Evolutionary conservation across 768 basidiomycete genomes (phyloP), one percentile per base, ranked within the genome.

Genomic region (Leccinum imitatum): DNA sequence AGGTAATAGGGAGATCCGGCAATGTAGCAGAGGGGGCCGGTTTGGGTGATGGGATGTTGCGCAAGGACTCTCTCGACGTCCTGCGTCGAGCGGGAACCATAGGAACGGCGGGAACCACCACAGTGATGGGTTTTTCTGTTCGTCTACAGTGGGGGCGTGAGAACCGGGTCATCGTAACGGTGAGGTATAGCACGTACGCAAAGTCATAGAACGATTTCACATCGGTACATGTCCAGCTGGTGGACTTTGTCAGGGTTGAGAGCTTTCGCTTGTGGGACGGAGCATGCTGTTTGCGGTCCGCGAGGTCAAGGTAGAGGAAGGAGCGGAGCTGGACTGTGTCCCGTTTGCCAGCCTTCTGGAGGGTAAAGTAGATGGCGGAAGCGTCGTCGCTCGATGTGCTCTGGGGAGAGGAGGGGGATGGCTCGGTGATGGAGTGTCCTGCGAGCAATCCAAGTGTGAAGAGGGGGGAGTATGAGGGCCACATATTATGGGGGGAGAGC

Each of bases 301-400:
- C 87, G 4, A 87, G 79, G 70, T 89, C 87, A 57, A 89, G 81
- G 37, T 84, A 88, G 54, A 89, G 80, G 70, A 88, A 89, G 3
- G 87, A 89, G 46, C 83, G 80, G 61, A 71, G 75, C 60, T 80
- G 74, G 50, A 65, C 58, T 3, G 71, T 61, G 67, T 80, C 77
- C 33, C 79, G 76, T 54, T 73, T 75, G 41, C 10, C 44, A 46
- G 64, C 59, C 15, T 78, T 73, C 63, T 78, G 77, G 47, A 82
- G 68, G 1, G 82, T 81, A 59, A 82, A 78, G 67, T 82, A 82
- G 67, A 82, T 77, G 11, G 79, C 71, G 5, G 79, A 78, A 4
- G 72, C 68, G 3, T 71, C 70, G 6, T 69, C 33, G 30, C 59
- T 30, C 15, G 62, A 56, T 3, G 57, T 35, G 25, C 44, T 63